Percentiles rank a stretch among this genome's conserved stretches.
phyloP scores from a whole-genome alignment of 768 basidiomycete species.

The Amanita muscaria region DNA sequence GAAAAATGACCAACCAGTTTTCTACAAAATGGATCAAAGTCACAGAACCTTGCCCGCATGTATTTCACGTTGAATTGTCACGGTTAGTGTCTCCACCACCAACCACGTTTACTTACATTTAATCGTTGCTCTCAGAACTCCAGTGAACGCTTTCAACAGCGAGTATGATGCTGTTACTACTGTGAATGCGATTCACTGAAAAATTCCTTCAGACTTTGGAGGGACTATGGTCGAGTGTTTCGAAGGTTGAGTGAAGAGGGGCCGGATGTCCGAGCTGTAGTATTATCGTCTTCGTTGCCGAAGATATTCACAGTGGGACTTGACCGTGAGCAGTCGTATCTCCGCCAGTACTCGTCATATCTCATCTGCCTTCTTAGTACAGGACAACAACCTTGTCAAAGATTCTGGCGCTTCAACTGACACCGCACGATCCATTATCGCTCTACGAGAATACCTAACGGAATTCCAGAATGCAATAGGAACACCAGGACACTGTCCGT shows the following conservation, averaged over 20 bases:
- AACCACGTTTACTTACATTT: no score
- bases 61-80: slow-evolving; percentile 36
- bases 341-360: not conserved
- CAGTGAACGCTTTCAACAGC: no score
- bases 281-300: slow-evolving; percentile 60
- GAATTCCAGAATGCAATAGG: slow-evolving; percentile 67
- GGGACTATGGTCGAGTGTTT: slow-evolving; percentile 55
- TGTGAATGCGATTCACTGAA: no score
- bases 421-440: slow-evolving; percentile 42
- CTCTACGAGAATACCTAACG: slow-evolving; percentile 36
- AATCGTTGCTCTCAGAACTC: no score
- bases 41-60: slow-evolving; percentile 35
- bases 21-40: slow-evolving; percentile 32
- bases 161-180: no score
- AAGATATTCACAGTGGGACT: slow-evolving; percentile 81
- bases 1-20: not conserved
- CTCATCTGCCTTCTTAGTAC: slow-evolving; percentile 12
- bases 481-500: slow-evolving; percentile 54
- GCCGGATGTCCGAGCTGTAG: slow-evolving; percentile 56
- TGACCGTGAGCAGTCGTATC: slow-evolving; percentile 46
- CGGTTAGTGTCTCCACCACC: slow-evolving; percentile 23
- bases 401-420: slow-evolving; percentile 27
- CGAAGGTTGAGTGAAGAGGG: slow-evolving; percentile 40
- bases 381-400: slow-evolving; percentile 21
- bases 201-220: slow-evolving; percentile 35